Base-by-base conservation (phyloP, 345 rosid genomes). In the Acer negundo region DNA sequence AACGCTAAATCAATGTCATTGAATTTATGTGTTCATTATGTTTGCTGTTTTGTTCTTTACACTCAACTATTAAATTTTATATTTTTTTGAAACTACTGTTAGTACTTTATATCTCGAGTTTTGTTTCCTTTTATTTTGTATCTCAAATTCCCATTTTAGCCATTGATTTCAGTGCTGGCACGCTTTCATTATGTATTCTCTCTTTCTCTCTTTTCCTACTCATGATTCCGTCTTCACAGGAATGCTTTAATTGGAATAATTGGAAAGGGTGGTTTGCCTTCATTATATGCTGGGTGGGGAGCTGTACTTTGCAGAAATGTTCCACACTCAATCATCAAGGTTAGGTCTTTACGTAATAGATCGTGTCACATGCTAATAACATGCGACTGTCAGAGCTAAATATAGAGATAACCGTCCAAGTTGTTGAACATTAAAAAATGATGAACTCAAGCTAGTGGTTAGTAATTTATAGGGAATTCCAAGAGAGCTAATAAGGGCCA, bases 271-370 rank as follows among this genome's bases (percentile, higher is more conserved):
- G 98, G 98, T 73, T 79, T 93, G 53, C 87, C 85, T 75, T 95
- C 97, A 69, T 80, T 95, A 81, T 95, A 95, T 85, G 84, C 93
- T 40, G 97, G 98, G 20, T 95, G 98, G 98, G 90, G 91, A 47
- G 98, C 98, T 73, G 97, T 95, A 72, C 91, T 95, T n/a, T 93
- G 92, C 82, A 84, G 98, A 86, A 95, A 95, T 76, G 84, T 95
- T 79, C 98, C 98, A 10, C 97, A 95, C 84, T 95, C 98, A 1
- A 86, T 95, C 74, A 88, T 95, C 75, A 95, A 95, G 97, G 98
- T 95, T 68, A 67, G 69, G 42, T 59, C 63, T 12, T 71, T 64
- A n/a, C 8, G 2, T 19, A 22, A 17, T 38, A 72, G 55, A 61
- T 59, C 15, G 67, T 49, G 16, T 1, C 66, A 10, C 8, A 1